A percentile compares a stretch with the other conserved stretches of the same genome.
phyloP scores from a whole-genome alignment of 495 filamentous ascomycete species.

The Thozetella sp. region DNA sequence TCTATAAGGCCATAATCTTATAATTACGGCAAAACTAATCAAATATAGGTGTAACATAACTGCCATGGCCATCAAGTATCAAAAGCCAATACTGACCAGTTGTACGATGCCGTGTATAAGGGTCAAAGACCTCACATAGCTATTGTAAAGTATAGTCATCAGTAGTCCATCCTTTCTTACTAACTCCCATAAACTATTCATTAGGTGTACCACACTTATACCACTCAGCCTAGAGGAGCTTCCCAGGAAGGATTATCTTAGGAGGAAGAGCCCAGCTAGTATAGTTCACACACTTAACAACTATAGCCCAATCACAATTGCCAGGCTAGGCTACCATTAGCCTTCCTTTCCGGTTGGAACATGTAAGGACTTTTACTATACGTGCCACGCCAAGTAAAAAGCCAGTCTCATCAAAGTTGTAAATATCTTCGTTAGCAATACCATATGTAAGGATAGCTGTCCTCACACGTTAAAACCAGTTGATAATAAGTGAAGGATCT shows the following conservation, averaged over 20 bases:
- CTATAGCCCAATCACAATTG: not conserved
- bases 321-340: not conserved
- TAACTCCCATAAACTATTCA: not conserved
- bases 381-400: not conserved
- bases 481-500: not conserved
- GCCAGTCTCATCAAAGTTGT: not conserved
- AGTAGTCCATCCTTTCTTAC: not conserved
- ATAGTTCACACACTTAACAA: too few species aligned
- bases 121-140: too few species aligned
- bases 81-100: not conserved
- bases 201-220: not conserved
- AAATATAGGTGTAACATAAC: not conserved
- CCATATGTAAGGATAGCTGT: not conserved
- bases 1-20: not conserved
- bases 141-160: not conserved
- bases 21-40: not conserved
- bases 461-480: not conserved
- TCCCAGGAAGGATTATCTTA: not conserved
- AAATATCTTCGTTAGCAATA: too few species aligned
- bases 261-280: too few species aligned
- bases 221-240: not conserved
- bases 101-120: not conserved
- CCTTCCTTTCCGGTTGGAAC: not conserved
- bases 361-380: not conserved
- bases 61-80: not conserved